phyloP scores from a whole-genome alignment of 192 early-diverging fungal genomes.

The Backusella morwellensis region DNA sequence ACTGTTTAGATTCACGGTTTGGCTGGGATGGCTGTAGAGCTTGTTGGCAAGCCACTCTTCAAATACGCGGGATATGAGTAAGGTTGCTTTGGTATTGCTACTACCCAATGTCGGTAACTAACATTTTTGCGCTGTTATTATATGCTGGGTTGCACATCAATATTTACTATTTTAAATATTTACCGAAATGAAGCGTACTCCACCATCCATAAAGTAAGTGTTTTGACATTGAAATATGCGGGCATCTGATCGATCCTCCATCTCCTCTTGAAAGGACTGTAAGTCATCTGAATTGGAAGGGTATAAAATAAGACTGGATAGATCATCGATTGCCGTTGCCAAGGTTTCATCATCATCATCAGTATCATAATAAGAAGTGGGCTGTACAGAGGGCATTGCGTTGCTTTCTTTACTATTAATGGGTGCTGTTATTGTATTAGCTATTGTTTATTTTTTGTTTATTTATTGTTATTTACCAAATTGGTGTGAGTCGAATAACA shows the following conservation, averaged over 20 bases:
- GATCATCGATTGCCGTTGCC: constrained; percentile 10
- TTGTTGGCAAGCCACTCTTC: constrained; percentile 42
- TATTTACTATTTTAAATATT: not conserved
- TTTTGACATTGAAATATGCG: constrained; percentile 30
- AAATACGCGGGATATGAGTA: constrained; percentile 33
- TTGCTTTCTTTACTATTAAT: not conserved
- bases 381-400: not conserved
- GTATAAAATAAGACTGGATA: constrained; percentile 11
- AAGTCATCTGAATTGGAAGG: not conserved
- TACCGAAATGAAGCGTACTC: constrained; percentile 41
- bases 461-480: not conserved
- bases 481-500: not conserved
- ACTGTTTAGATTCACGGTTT: constrained; percentile 1
- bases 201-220: constrained; percentile 41
- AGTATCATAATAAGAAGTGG: not conserved
- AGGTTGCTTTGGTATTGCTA: constrained; percentile 31
- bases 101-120: constrained; percentile 36
- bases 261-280: constrained; percentile 12
- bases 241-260: constrained; percentile 19
- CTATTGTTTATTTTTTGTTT: not conserved
- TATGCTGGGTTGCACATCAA: not conserved
- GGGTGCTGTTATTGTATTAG: not conserved
- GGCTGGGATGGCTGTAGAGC: constrained; percentile 21
- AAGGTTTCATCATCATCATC: constrained; percentile 11
- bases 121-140: not conserved